phyloP scores from a whole-genome alignment of 2,329 filamentous ascomycete genomes.

The Cadophora sp. region DNA sequence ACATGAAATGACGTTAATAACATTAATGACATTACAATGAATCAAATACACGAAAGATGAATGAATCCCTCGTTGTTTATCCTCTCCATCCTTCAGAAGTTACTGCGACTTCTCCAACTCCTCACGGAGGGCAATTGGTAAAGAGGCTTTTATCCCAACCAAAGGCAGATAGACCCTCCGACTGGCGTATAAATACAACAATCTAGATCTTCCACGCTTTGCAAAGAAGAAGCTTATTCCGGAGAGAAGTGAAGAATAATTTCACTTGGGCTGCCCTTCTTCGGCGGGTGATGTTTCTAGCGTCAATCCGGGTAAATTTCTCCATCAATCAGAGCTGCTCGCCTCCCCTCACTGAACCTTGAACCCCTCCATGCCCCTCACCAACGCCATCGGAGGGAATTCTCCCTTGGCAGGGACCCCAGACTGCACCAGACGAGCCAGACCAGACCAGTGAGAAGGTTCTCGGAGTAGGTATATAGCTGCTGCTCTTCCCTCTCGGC shows the following conservation, averaged over 20 bases:
- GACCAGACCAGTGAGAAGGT: no score
- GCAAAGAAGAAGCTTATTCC: not conserved
- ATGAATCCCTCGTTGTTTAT: not conserved
- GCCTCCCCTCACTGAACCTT: not conserved
- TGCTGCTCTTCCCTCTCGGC: not conserved
- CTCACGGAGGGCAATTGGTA: not conserved
- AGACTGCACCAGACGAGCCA: conserved; percentile 6
- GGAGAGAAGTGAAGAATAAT: not conserved
- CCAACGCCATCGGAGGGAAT: conserved; percentile 19
- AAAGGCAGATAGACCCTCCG: not conserved
- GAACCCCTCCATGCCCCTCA: conserved; percentile 23
- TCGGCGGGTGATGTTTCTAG: conserved; percentile 7
- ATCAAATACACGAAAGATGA: no score
- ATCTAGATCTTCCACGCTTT: not conserved
- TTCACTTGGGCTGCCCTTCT: not conserved
- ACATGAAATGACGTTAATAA: no score
- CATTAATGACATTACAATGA: no score
- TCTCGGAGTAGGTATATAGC: not conserved
- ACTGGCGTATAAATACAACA: not conserved
- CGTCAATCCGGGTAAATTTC: conserved; percentile 21
- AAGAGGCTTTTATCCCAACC: not conserved
- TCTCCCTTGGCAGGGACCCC: conserved; percentile 15
- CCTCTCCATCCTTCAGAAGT: not conserved
- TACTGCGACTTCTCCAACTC: not conserved
- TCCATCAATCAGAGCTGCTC: conserved; percentile 31